Percentiles rank a stretch among this genome's conserved stretches.
phyloP scores from a whole-genome alignment of 2,329 filamentous ascomycete species.

The Decorospora gaudefroyi region DNA sequence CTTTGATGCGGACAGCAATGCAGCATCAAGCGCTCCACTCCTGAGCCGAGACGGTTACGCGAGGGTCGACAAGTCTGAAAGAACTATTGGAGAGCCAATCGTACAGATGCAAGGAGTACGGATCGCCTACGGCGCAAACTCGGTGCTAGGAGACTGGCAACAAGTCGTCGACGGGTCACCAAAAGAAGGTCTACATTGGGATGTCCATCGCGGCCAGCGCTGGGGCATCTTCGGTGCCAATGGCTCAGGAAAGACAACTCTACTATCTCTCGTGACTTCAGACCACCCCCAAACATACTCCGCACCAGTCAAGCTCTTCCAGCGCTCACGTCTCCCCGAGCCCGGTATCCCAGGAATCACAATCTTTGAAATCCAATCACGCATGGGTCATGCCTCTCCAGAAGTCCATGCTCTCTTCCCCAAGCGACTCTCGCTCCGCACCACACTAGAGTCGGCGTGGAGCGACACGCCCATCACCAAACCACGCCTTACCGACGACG shows the following conservation, averaged over 20 bases:
- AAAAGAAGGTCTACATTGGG: constrained; percentile 76
- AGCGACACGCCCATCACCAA: constrained; percentile 80
- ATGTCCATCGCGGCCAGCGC: constrained; percentile 77
- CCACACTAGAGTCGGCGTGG: constrained; percentile 84
- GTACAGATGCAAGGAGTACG: constrained; percentile 86
- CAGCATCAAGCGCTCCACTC: constrained; percentile 1
- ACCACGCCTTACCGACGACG: constrained; percentile 65
- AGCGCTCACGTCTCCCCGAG: constrained; percentile 76
- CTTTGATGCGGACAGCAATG: constrained; percentile 24
- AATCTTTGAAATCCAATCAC: constrained; percentile 87
- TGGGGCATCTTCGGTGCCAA: constrained; percentile 96
- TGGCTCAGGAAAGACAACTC: constrained; percentile 92
- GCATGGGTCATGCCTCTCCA: constrained; percentile 90
- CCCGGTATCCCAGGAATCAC: constrained; percentile 74
- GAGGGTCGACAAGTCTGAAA: constrained; percentile 24
- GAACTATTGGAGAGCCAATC: constrained; percentile 64
- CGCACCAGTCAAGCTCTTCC: constrained; percentile 83
- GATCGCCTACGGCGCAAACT: constrained; percentile 77
- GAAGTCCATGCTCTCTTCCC: constrained; percentile 96
- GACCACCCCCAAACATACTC: constrained; percentile 96
- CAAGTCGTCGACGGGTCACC: constrained; percentile 59
- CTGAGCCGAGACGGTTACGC: constrained; percentile 43
- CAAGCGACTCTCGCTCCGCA: constrained; percentile 70
- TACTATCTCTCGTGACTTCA: constrained; percentile 89
- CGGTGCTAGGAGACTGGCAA: constrained; percentile 80